Percentiles rank a stretch among this genome's conserved stretches.
Conservation (phyloP, 2,329 filamentous ascomycete genomes). For the Xylaria multiplex region DNA sequence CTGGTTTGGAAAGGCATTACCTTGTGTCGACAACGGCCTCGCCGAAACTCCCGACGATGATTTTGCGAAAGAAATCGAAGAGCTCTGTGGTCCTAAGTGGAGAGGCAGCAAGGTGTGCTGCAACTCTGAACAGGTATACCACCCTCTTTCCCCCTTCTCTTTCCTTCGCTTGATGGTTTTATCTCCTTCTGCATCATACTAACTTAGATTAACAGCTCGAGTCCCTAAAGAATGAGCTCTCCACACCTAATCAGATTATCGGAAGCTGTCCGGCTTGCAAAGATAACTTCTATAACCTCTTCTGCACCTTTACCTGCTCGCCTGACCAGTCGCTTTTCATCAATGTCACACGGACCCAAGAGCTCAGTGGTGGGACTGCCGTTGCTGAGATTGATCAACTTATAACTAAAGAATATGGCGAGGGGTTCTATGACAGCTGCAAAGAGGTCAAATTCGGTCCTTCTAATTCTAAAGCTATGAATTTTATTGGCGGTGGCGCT, state of each 20-base stretch:
- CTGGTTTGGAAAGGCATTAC: conserved; percentile 88
- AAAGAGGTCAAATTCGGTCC: conserved; percentile 99
- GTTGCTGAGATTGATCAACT: conserved; percentile 93
- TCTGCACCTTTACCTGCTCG: conserved; percentile 98
- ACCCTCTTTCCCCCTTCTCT: no score
- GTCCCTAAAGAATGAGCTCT: conserved; percentile 82
- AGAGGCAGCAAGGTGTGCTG: conserved; percentile 86
- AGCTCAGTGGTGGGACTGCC: conserved; percentile 65
- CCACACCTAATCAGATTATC: conserved; percentile 88
- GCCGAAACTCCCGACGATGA: conserved; percentile 78
- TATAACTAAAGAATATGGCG: conserved; percentile 83
- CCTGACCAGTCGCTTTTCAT: conserved; percentile 95
- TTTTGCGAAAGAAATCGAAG: conserved; percentile 80
- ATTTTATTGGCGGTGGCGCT: conserved; percentile 93
- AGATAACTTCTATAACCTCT: conserved; percentile 97
- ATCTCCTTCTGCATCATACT: conserved; percentile 26
- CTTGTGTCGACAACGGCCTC: conserved; percentile 89
- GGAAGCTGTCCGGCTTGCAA: conserved; percentile 96
- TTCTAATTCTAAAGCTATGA: conserved; percentile 92
- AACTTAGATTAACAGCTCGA: conserved; percentile 66
- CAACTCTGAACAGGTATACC: conserved; percentile 74
- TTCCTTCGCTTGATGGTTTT: conserved; percentile 2
- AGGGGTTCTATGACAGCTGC: conserved; percentile 94
- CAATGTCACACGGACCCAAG: conserved; percentile 82
- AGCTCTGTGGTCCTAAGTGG: conserved; percentile 90